These are phyloP conservation scores for Yamadazyma atlantica DNA, from an alignment of 1,139 yeast species.

Conservation along the genomic window DNA sequence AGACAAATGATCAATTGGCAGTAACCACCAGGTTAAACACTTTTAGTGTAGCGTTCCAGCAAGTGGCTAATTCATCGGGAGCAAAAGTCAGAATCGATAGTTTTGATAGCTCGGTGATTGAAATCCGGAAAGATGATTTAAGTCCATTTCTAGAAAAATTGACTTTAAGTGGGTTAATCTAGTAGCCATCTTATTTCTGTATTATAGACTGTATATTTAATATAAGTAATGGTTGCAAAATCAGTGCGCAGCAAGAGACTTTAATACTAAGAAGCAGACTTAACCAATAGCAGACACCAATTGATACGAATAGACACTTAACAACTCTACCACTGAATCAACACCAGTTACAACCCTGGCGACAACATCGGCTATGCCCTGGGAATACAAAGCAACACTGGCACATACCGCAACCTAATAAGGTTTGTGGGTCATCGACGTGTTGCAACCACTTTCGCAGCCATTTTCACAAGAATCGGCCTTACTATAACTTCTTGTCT, in stretches of 20 bases:
- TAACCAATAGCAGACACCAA: no score
- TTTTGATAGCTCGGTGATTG: conserved; percentile 91
- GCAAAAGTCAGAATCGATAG: conserved; percentile 92
- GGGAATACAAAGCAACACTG: no score
- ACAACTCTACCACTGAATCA: no score
- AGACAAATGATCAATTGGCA: conserved; percentile 13
- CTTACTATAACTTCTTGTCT: no score
- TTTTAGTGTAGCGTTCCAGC: conserved; percentile 88
- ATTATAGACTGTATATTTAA: conserved; percentile 21
- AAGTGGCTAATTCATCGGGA: conserved; percentile 76
- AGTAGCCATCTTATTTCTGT: conserved; percentile 9
- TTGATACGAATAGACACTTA: no score
- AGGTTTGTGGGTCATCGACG: no score
- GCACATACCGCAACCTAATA: no score
- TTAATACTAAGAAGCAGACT: not conserved
- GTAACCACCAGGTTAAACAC: conserved; percentile 58
- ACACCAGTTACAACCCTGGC: no score
- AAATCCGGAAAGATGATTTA: conserved; percentile 82
- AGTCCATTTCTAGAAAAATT: conserved; percentile 83
- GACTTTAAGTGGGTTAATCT: conserved; percentile 43
- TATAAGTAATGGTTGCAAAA: not conserved
- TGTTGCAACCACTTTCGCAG: not conserved
- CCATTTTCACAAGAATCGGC: not conserved
- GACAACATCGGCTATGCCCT: no score
- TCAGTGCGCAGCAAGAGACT: not conserved